Percentiles rank a stretch among this genome's conserved stretches.
These are phyloP conservation scores for Ophiostoma triangulosporum DNA, from an alignment of 2,329 filamentous ascomycete species.

Conservation along the genomic window DNA sequence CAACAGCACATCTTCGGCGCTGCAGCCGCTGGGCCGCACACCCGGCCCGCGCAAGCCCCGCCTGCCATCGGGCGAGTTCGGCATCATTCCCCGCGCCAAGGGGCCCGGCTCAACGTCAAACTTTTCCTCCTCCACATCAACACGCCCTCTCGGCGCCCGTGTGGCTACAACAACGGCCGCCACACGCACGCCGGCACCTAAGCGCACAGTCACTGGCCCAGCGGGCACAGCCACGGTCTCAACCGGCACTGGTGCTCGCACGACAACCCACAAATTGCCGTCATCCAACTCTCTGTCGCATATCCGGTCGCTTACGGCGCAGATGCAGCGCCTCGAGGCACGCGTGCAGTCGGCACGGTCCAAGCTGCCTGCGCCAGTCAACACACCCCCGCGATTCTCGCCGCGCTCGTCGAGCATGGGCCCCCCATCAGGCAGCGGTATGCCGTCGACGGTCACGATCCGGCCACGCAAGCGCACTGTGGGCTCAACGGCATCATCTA, in stretches of 20 bases:
- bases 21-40: slow-evolving; percentile 21
- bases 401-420: slow-evolving; percentile 42
- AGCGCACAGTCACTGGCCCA: slow-evolving; percentile 28
- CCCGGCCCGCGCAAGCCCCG: slow-evolving; percentile 34
- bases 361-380: slow-evolving; percentile 70
- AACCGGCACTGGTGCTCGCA: slow-evolving; percentile 29
- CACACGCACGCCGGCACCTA: slow-evolving; percentile 25
- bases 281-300: slow-evolving; percentile 68
- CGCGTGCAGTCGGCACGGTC: slow-evolving; percentile 84
- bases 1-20: not conserved
- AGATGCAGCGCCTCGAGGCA: slow-evolving; percentile 94
- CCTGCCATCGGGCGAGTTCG: slow-evolving; percentile 36
- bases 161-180: slow-evolving; percentile 36
- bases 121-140: slow-evolving; percentile 22
- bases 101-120: slow-evolving; percentile 20
- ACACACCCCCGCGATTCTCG: slow-evolving; percentile 68
- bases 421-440: slow-evolving; percentile 19
- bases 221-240: slow-evolving; percentile 3
- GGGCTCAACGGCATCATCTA: slow-evolving; percentile 39
- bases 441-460: slow-evolving; percentile 47
- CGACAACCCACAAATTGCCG: slow-evolving; percentile 35
- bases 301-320: slow-evolving; percentile 83
- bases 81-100: slow-evolving; percentile 39
- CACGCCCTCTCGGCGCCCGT: slow-evolving; percentile 22
- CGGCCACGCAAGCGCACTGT: slow-evolving; percentile 57